Base-by-base conservation (phyloP, 257 asterid genomes). In the Nicotiana tabacum region DNA sequence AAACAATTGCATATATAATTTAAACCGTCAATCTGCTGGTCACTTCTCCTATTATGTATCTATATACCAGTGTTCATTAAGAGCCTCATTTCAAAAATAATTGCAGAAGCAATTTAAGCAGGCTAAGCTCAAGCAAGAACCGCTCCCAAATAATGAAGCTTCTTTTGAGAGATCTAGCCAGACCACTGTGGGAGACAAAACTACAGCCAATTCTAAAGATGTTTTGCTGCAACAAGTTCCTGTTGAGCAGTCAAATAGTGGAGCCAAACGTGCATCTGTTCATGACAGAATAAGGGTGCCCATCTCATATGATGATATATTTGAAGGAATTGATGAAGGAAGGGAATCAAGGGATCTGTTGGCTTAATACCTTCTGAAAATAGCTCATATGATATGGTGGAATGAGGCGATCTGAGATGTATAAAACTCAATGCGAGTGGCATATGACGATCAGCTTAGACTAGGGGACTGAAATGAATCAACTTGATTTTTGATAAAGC, bases 81-180 rank as follows among this genome's bases (percentile, higher is more conserved):
- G 62, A 53, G 21, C 16, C 0, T 74, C 29, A 74, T 74, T 7
- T 74, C 64, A 57, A 57, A 16, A 17, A 57, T 16, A 11, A 48
- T 80, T 91, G 89, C 97, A 96, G 98, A 93, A 94, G 90, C 97
- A 96, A 77, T 90, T 94, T 83, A 90, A 84, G 87, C 90, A 90
- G 77, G 78, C 72, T 27, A 83, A 77, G 35, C 60, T 43, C 82
- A 86, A 85, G 66, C 89, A 70, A 87, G 90, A 78, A 65, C 78
- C 84, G 1, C 57, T 65, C 74, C 86, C 62, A 81, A 82, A 24
- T 16, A 57, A 72, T 35, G 90, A 78, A 80, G 88, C 87, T 84
- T 66, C 90, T 68, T 64, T 88, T 35, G 77, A 8, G 11, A 76
- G 77, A 53, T 35, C 33, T n/a, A 6, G 18, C 5, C 6, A 64